Evolutionary conservation across 129 eudicot species (phyloP).

Genomic region (Scalesia atractyloides): DNA sequence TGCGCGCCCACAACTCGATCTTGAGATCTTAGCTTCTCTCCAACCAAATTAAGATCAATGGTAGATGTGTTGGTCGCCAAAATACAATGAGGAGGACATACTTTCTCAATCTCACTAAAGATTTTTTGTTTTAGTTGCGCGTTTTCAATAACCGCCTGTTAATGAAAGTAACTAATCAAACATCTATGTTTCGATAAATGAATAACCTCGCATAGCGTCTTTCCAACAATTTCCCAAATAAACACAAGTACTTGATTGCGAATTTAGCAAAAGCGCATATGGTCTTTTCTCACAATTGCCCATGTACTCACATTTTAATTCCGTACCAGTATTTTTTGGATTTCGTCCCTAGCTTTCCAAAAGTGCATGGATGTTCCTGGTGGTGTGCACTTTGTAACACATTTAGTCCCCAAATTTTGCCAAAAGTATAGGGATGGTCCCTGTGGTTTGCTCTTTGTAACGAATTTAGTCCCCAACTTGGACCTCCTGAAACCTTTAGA

Average conservation of each 20-base stretch:
- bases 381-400: no score
- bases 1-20: slow-evolving; percentile 90
- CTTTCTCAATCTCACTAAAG: slow-evolving; percentile 78
- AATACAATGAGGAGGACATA: slow-evolving; percentile 83
- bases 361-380: no score
- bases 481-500: no score
- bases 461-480: no score
- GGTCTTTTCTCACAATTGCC: background rate
- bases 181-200: background rate
- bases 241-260: background rate
- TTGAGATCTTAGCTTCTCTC: slow-evolving; percentile 65
- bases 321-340: background rate
- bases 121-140: slow-evolving; percentile 74
- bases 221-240: no score
- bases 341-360: no score
- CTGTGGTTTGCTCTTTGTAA: no score
- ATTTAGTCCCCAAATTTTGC: no score
- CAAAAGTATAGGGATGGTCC: no score
- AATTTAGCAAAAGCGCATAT: background rate
- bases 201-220: background rate
- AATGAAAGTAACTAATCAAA: slow-evolving; percentile 15
- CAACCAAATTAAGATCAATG: slow-evolving; percentile 75
- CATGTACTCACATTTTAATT: background rate
- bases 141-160: slow-evolving; percentile 91
- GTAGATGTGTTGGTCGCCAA: slow-evolving; percentile 96